These are phyloP conservation scores for Heliamphora exappendiculata DNA, from an alignment of 148 eudicot genomes.

Conservation along the genomic window DNA sequence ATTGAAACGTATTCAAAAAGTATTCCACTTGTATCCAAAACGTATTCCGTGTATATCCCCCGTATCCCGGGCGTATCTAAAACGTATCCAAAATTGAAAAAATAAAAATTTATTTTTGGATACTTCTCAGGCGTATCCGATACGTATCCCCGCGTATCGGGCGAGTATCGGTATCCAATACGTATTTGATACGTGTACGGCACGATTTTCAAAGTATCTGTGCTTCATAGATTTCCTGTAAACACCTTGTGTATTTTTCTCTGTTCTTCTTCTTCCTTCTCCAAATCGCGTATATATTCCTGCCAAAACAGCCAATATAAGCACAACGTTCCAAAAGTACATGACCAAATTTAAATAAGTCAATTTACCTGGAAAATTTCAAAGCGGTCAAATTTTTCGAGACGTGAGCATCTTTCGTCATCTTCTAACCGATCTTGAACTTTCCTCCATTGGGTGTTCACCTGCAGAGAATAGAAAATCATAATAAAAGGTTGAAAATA, in stretches of 20 bases:
- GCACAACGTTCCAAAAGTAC: constrained; percentile 5
- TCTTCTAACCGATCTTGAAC: constrained; percentile 96
- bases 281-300: constrained; percentile 94
- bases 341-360: background rate
- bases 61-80: too few relatives aligned
- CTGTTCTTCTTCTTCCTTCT: constrained; percentile 91
- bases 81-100: too few relatives aligned
- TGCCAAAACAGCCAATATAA: constrained; percentile 27
- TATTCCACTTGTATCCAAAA: too few relatives aligned
- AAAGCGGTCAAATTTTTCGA: constrained; percentile 88
- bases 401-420: constrained; percentile 80
- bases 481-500: background rate
- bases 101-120: too few relatives aligned
- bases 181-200: too few relatives aligned
- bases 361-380: constrained; percentile 67
- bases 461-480: constrained; percentile 33
- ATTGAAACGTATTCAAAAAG: too few relatives aligned
- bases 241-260: constrained; percentile 71
- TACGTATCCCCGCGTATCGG: too few relatives aligned
- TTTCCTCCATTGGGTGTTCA: constrained; percentile 84
- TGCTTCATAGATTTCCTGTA: too few relatives aligned
- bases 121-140: too few relatives aligned
- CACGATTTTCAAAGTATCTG: too few relatives aligned
- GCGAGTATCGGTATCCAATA: too few relatives aligned
- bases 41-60: too few relatives aligned